Percentiles rank a stretch among this genome's conserved stretches.
Evolutionary conservation across 257 asterid species (phyloP).

Genomic region (Solanum clarkiae): DNA sequence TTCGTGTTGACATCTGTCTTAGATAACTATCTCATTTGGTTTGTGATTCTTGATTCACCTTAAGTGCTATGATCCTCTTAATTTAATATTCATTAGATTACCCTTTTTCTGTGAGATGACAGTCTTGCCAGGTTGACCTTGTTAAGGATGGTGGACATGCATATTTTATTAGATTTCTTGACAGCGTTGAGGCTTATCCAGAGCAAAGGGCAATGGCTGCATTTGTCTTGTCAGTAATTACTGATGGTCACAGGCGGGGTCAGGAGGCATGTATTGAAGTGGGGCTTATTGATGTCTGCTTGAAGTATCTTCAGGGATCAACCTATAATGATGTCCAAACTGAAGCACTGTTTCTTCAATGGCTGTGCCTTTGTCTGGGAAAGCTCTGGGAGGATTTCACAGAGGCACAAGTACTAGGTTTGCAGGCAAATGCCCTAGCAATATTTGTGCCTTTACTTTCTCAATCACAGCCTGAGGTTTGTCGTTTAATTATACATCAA

Average conservation of each 20-base stretch:
- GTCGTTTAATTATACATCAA: background rate
- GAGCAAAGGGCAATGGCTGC: conserved; percentile 99
- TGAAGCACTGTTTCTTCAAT: conserved; percentile 84
- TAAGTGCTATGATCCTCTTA: background rate
- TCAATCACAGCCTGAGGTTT: conserved; percentile 97
- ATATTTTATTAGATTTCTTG: conserved; percentile 84
- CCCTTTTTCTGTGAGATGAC: background rate
- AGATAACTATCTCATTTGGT: background rate
- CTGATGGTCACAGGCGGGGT: conserved; percentile 88
- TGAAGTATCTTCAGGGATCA: conserved; percentile 77
- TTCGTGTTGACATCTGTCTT: background rate
- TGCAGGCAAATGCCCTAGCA: conserved; percentile 81
- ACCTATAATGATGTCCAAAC: conserved; percentile 62
- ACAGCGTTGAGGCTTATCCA: conserved; percentile 85
- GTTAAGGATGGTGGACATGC: conserved; percentile 92
- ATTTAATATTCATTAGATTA: background rate
- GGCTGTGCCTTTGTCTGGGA: conserved; percentile 96
- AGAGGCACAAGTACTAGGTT: conserved; percentile 77
- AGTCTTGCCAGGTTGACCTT: conserved; percentile 98
- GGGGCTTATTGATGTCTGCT: conserved; percentile 59
- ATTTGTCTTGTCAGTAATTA: conserved; percentile 88
- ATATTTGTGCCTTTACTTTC: conserved; percentile 69
- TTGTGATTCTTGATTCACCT: background rate
- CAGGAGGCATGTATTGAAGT: conserved; percentile 88
- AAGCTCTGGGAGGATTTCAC: conserved; percentile 86